Conservation (phyloP, 768 basidiomycete genomes). For the Calvatia gigantea region DNA sequence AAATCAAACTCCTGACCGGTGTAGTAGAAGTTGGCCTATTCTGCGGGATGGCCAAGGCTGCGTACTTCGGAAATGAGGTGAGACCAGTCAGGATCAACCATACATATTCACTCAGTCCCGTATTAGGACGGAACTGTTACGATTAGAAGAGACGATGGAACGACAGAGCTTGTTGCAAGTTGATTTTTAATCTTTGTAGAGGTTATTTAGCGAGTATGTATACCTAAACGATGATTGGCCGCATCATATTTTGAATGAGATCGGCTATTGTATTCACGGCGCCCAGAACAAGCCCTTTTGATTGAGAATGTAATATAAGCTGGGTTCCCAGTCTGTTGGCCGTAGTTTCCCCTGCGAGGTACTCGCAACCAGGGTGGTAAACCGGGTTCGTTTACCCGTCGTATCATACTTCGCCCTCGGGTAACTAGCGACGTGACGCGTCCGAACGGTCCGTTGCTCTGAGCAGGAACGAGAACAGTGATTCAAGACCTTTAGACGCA, state of each 20-base stretch:
- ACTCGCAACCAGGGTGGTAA: not conserved
- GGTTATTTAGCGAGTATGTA: not conserved
- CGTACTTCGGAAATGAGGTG: slow-evolving; percentile 93
- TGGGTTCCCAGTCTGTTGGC: slow-evolving; percentile 7
- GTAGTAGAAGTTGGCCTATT: slow-evolving; percentile 99
- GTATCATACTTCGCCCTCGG: not conserved
- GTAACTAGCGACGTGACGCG: not conserved
- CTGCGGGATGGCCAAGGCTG: slow-evolving; percentile 87
- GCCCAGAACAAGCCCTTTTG: not conserved
- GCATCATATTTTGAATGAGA: not conserved
- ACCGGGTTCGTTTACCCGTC: slow-evolving; percentile 9
- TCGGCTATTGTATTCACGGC: not conserved
- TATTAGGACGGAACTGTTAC: slow-evolving; percentile 68
- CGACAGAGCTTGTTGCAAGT: slow-evolving; percentile 18
- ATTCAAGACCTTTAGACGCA: not conserved
- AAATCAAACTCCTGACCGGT: slow-evolving; percentile 93
- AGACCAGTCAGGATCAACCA: slow-evolving; percentile 10
- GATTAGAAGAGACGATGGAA: slow-evolving; percentile 52
- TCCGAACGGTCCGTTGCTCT: not conserved
- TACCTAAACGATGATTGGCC: not conserved
- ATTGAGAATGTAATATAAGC: not conserved
- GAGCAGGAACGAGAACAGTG: not conserved
- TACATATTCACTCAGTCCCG: slow-evolving; percentile 1
- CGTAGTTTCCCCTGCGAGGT: not conserved
- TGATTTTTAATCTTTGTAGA: not conserved